phyloP scores from a whole-genome alignment of 441 rosid species.

The Biscutella laevigata region DNA sequence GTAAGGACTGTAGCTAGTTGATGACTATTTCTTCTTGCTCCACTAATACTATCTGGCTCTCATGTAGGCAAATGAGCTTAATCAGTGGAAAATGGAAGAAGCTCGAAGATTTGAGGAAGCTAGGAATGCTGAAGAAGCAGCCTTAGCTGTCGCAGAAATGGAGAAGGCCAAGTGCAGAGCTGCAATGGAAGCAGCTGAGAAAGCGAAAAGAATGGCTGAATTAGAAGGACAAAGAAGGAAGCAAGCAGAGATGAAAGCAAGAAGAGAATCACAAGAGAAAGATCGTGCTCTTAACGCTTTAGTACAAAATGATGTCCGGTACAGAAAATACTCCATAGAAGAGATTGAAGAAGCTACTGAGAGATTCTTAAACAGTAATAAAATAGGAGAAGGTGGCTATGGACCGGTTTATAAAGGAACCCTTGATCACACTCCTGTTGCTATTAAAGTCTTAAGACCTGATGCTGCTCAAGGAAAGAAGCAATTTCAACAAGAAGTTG shows the following conservation, averaged over 20 bases:
- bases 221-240: constrained; percentile 49
- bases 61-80: constrained; percentile 52
- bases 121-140: constrained; percentile 51
- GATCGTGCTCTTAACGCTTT: constrained; percentile 46
- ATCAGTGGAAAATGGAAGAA: constrained; percentile 55
- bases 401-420: constrained; percentile 74
- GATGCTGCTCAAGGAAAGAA: constrained; percentile 74
- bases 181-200: constrained; percentile 66
- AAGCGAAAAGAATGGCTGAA: constrained; percentile 52
- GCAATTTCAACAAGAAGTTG: constrained; percentile 79
- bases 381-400: constrained; percentile 79
- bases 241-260: constrained; percentile 58
- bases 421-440: constrained; percentile 74
- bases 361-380: constrained; percentile 31
- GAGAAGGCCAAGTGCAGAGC: constrained; percentile 76
- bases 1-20: constrained; percentile 24
- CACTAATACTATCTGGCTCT: constrained; percentile 2
- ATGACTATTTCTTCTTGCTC: not conserved
- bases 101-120: constrained; percentile 52
- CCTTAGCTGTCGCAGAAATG: constrained; percentile 56
- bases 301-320: constrained; percentile 46
- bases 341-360: constrained; percentile 68
- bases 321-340: constrained; percentile 54
- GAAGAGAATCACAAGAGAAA: constrained; percentile 51
- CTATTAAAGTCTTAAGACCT: constrained; percentile 68